Conservation (phyloP, 139 green algal species). For the Auxenochlorella protothecoides region DNA sequence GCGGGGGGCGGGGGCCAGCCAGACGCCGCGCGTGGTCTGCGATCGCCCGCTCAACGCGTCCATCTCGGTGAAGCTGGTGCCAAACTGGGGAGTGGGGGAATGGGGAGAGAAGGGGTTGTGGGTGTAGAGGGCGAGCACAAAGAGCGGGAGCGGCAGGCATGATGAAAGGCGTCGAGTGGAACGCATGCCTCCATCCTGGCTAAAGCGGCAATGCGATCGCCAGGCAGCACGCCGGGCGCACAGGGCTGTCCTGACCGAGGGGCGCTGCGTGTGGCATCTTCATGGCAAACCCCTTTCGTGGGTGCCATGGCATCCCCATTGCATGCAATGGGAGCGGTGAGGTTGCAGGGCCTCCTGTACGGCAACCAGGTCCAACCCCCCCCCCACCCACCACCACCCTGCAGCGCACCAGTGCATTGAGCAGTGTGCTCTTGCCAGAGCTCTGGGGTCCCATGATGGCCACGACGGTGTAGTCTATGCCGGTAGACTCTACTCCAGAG, state of each 20-base stretch:
- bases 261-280: too few relatives aligned
- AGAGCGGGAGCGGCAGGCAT: neutral
- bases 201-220: too few relatives aligned
- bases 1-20: constrained; percentile 62
- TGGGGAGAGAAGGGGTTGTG: neutral
- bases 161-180: neutral
- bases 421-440: constrained; percentile 84
- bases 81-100: constrained; percentile 57
- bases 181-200: too few relatives aligned
- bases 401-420: constrained; percentile 70
- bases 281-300: too few relatives aligned
- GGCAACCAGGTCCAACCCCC: too few relatives aligned
- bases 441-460: constrained; percentile 96
- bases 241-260: too few relatives aligned
- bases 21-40: constrained; percentile 88
- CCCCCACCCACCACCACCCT: too few relatives aligned
- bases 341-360: too few relatives aligned
- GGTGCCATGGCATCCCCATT: too few relatives aligned
- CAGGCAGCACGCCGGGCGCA: too few relatives aligned
- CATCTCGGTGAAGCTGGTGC: constrained; percentile 92
- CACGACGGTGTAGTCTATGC: constrained; percentile 74
- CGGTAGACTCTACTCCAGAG: constrained; percentile 23
- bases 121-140: neutral
- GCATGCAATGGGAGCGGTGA: too few relatives aligned
- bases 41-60: constrained; percentile 72